A percentile compares a stretch with the other conserved stretches of the same genome.
phyloP scores from a whole-genome alignment of 257 asterid species.

The Ilex aquifolium region DNA sequence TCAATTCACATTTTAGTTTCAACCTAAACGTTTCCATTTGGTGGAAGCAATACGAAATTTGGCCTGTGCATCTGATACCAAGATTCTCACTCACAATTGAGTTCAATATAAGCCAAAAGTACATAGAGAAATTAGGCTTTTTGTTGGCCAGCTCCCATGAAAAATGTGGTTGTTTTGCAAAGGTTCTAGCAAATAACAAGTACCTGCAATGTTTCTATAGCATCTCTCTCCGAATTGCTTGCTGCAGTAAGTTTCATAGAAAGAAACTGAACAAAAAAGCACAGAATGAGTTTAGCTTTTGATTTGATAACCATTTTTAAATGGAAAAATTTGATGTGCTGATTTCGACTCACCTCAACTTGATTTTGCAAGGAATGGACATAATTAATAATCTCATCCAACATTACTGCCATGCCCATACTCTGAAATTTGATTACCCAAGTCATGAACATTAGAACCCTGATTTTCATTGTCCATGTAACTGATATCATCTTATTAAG shows the following conservation, averaged over 20 bases:
- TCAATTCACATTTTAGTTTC: too few relatives aligned
- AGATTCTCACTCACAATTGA: not conserved
- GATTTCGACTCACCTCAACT: constrained; percentile 59
- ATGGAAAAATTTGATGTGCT: not conserved
- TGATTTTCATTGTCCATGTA: not conserved
- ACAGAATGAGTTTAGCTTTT: not conserved
- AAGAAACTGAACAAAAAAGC: constrained; percentile 51
- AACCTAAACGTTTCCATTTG: not conserved
- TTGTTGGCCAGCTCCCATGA: not conserved
- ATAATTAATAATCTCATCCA: constrained; percentile 89
- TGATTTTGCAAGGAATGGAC: constrained; percentile 88
- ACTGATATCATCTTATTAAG: not conserved
- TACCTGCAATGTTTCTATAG: constrained; percentile 52
- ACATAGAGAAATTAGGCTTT: not conserved
- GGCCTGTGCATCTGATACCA: not conserved
- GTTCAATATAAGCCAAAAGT: not conserved
- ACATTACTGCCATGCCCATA: constrained; percentile 96
- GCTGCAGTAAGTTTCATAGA: constrained; percentile 90
- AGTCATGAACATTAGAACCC: not conserved
- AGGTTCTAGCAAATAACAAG: not conserved
- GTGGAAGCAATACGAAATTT: not conserved
- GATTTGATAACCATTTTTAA: not conserved
- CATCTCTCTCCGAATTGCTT: constrained; percentile 48
- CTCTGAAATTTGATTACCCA: constrained; percentile 43
- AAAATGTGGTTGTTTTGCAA: not conserved